These are phyloP conservation scores for Zarea fungicola DNA, from an alignment of 2,329 filamentous ascomycete genomes.

Conservation along the genomic window DNA sequence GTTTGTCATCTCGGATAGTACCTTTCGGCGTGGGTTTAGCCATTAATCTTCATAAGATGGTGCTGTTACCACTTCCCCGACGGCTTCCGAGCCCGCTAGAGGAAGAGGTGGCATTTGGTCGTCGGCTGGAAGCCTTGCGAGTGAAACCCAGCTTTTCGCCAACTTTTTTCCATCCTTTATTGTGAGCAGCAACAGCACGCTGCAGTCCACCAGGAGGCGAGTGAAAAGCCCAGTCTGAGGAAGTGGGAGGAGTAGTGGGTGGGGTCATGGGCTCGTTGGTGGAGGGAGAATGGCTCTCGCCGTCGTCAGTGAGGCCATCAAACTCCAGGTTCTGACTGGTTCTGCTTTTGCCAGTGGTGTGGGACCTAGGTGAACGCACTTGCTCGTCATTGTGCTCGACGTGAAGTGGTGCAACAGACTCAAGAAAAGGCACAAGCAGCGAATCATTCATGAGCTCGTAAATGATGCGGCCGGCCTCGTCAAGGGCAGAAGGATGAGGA, in stretches of 20 bases:
- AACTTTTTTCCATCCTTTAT: slow-evolving; percentile 60
- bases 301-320: slow-evolving; percentile 59
- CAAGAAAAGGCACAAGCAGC: slow-evolving; percentile 85
- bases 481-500: slow-evolving; percentile 67
- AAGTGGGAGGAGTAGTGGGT: slow-evolving; percentile 63
- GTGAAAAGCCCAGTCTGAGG: slow-evolving; percentile 49
- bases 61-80: slow-evolving; percentile 30
- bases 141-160: slow-evolving; percentile 56
- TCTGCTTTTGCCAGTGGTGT: slow-evolving; percentile 36
- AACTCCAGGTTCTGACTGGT: slow-evolving; percentile 44
- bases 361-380: slow-evolving; percentile 40
- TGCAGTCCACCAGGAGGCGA: slow-evolving; percentile 50
- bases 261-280: slow-evolving; percentile 64
- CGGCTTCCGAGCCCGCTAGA: slow-evolving; percentile 23
- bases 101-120: slow-evolving; percentile 40
- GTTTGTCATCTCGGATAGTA: slow-evolving; percentile 22
- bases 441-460: slow-evolving; percentile 98
- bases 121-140: slow-evolving; percentile 44
- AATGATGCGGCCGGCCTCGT: slow-evolving; percentile 79
- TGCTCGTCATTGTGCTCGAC: slow-evolving; percentile 34
- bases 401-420: slow-evolving; percentile 46
- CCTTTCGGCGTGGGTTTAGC: slow-evolving; percentile 46
- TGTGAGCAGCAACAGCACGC: slow-evolving; percentile 49
- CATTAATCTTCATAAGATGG: slow-evolving; percentile 53
- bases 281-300: slow-evolving; percentile 52